Conservation (phyloP, 805 yeast species). For the Hanseniaspora nectarophila region DNA sequence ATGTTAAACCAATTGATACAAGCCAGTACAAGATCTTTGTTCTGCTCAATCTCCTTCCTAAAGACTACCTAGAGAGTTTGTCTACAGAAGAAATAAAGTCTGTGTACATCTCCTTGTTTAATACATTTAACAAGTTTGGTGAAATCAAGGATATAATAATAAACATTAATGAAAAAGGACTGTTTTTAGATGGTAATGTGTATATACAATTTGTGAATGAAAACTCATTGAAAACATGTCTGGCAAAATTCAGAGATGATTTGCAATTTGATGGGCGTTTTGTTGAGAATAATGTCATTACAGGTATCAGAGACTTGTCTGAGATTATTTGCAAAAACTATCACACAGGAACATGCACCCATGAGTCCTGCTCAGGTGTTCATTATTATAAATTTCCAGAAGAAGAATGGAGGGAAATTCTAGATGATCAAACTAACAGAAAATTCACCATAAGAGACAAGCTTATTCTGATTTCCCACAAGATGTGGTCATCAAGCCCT, state of each 20-base stretch:
- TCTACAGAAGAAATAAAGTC: conserved; percentile 37
- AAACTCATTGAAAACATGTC: conserved; percentile 49
- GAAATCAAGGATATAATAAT: conserved; percentile 53
- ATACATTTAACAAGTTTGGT: conserved; percentile 41
- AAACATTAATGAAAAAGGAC: conserved; percentile 63
- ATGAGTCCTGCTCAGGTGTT: conserved; percentile 9
- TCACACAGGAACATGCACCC: conserved; percentile 1
- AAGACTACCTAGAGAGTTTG: background rate
- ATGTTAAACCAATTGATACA: conserved; percentile 45
- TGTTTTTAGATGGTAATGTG: conserved; percentile 78
- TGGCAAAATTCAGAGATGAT: conserved; percentile 45
- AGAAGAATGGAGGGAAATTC: background rate
- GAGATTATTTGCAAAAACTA: conserved; percentile 11
- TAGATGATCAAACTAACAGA: background rate
- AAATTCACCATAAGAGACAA: conserved; percentile 7
- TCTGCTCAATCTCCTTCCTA: conserved; percentile 7
- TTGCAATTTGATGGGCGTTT: conserved; percentile 8
- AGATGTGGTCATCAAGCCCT: conserved; percentile 2
- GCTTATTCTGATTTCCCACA: conserved; percentile 6
- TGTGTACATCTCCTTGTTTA: conserved; percentile 35
- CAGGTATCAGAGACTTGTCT: conserved; percentile 7
- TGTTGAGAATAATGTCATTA: conserved; percentile 7
- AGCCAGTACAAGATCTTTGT: conserved; percentile 7
- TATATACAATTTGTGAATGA: conserved; percentile 50
- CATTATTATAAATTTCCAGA: conserved; percentile 5